phyloP scores from a whole-genome alignment of 2,329 filamentous ascomycete species.

The Cordyceps tenuipes region DNA sequence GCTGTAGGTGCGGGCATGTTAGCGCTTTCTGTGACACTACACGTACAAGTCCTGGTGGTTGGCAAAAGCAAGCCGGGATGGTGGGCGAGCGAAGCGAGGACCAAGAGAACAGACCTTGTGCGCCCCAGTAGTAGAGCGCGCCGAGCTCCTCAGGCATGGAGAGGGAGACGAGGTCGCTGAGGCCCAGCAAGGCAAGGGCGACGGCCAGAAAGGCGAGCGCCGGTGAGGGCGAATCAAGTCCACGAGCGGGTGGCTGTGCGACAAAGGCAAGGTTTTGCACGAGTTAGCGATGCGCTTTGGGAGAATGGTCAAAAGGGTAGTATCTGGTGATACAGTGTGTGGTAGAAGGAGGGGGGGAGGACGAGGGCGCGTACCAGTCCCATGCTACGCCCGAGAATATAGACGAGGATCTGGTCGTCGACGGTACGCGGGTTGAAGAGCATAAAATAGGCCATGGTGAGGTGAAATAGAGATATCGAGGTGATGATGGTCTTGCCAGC shows the following conservation, averaged over 20 bases:
- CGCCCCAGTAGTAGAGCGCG: constrained; percentile 56
- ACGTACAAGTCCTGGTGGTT: not conserved
- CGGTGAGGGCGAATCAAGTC: constrained; percentile 62
- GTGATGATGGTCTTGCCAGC: constrained; percentile 75
- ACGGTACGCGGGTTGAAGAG: constrained; percentile 63
- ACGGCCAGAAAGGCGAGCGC: constrained; percentile 65
- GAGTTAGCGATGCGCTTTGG: not conserved
- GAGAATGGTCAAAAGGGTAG: not conserved
- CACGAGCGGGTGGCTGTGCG: constrained; percentile 52
- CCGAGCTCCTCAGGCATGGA: constrained; percentile 60
- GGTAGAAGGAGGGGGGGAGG: not conserved
- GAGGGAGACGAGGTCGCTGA: constrained; percentile 57
- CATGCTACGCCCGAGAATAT: constrained; percentile 75
- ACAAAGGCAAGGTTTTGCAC: not conserved
- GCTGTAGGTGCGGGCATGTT: constrained; percentile 26
- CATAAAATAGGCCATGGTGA: constrained; percentile 78
- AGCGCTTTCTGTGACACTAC: not conserved
- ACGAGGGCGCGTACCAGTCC: constrained; percentile 51
- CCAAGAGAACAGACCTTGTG: constrained; percentile 44
- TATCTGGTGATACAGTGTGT: not conserved
- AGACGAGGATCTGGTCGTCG: constrained; percentile 72
- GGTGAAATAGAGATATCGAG: constrained; percentile 72
- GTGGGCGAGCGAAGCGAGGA: not conserved
- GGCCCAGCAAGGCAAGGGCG: constrained; percentile 52
- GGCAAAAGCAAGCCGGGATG: not conserved